Conservation (phyloP, 441 rosid genomes). For the Manihot esculenta region DNA sequence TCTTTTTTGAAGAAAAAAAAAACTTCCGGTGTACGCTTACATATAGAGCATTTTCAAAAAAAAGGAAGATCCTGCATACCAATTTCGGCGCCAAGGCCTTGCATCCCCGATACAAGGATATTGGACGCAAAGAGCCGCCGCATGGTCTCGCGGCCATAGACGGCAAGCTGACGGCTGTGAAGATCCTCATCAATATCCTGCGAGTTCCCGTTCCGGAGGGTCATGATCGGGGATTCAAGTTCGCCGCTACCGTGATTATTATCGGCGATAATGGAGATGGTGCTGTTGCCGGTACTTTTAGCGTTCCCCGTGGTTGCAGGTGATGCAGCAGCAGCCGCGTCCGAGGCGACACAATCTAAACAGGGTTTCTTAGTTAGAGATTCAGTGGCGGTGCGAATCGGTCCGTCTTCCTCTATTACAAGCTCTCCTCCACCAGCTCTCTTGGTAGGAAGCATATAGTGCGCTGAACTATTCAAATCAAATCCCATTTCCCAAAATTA, state of each 20-base stretch:
- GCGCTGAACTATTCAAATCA: constrained; percentile 36
- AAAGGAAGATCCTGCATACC: constrained; percentile 39
- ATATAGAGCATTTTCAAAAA: too few species aligned
- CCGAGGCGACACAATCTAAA: background rate
- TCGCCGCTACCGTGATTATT: constrained; percentile 16
- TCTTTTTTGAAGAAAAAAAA: too few species aligned
- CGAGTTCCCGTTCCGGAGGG: constrained; percentile 57
- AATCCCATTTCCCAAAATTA: constrained; percentile 15
- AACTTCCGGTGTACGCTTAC: too few species aligned
- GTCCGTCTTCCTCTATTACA: constrained; percentile 34
- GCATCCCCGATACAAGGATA: constrained; percentile 83
- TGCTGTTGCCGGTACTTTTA: constrained; percentile 9
- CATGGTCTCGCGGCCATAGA: constrained; percentile 94
- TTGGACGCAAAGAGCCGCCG: constrained; percentile 78
- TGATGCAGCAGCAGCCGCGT: constrained; percentile 10
- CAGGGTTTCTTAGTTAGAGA: constrained; percentile 32
- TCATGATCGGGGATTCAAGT: constrained; percentile 47
- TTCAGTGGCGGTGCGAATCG: constrained; percentile 24
- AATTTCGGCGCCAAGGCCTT: constrained; percentile 89
- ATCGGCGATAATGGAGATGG: background rate
- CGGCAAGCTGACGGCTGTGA: constrained; percentile 94
- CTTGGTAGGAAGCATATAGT: constrained; percentile 64
- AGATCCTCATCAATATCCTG: constrained; percentile 89
- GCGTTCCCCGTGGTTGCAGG: constrained; percentile 27
- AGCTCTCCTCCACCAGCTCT: constrained; percentile 52